These are phyloP conservation scores for Phylloporus arenicola DNA, from an alignment of 768 basidiomycete species.

Conservation along the genomic window DNA sequence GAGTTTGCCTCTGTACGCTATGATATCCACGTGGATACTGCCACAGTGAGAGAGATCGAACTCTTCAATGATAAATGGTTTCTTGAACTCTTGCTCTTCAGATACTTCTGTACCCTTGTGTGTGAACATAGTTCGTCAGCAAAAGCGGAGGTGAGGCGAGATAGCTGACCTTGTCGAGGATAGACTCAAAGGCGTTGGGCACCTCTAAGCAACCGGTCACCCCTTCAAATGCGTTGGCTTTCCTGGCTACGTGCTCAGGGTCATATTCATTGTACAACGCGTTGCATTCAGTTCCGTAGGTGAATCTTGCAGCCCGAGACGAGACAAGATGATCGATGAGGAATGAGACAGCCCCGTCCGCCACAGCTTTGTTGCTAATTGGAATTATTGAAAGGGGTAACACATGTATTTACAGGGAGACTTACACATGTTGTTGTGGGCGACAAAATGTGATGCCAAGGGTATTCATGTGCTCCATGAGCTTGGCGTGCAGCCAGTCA, in stretches of 20 bases:
- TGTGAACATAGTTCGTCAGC: not conserved
- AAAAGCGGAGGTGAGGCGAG: not conserved
- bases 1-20: not conserved
- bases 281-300: conserved; percentile 30
- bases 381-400: not conserved
- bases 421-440: not conserved
- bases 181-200: not conserved
- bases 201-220: not conserved
- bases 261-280: not conserved
- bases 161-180: not conserved
- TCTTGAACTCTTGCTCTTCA: not conserved
- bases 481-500: not conserved
- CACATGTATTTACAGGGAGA: not conserved
- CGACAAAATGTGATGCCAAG: not conserved
- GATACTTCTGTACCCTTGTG: not conserved
- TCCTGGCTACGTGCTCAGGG: not conserved
- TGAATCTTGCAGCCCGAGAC: conserved; percentile 37
- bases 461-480: not conserved
- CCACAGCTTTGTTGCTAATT: conserved; percentile 42
- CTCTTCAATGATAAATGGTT: conserved; percentile 8
- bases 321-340: conserved; percentile 43
- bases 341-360: conserved; percentile 41
- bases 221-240: not conserved
- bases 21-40: not conserved
- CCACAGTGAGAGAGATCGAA: conserved; percentile 21